Evolutionary conservation across 192 early-diverging fungal species (phyloP).

Genomic region (Podila verticillata): DNA sequence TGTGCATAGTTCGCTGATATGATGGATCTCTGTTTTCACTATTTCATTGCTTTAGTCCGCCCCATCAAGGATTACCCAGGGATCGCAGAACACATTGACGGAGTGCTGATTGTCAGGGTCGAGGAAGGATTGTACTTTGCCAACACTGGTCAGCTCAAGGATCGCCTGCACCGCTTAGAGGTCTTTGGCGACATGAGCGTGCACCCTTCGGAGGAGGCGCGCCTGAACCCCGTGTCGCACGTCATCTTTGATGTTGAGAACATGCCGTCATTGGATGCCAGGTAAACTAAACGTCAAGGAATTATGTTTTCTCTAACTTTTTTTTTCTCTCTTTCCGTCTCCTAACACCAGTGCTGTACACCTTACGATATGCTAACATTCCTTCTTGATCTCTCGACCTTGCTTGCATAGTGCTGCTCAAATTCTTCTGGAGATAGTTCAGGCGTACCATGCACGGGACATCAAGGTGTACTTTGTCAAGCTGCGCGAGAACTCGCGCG

Average conservation of each 20-base stretch:
- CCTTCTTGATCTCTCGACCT: neutral
- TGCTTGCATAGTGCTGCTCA: conserved; percentile 59
- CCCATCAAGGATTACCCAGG: conserved; percentile 70
- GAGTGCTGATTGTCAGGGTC: conserved; percentile 87
- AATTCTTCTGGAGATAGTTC: conserved; percentile 91
- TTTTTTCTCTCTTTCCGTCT: neutral
- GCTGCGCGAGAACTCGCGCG: conserved; percentile 75
- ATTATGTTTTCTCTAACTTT: neutral
- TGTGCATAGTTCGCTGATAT: too few relatives aligned
- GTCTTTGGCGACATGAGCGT: conserved; percentile 93
- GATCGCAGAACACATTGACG: conserved; percentile 80
- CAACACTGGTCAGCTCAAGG: conserved; percentile 96
- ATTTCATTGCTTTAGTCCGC: conserved; percentile 65
- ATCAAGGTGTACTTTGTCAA: conserved; percentile 95
- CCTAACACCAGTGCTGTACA: neutral
- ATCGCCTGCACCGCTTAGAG: conserved; percentile 92
- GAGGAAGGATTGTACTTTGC: conserved; percentile 98
- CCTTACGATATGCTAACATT: neutral
- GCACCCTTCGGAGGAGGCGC: conserved; percentile 93
- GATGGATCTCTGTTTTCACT: neutral
- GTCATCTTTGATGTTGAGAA: conserved; percentile 94
- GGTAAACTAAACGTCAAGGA: conserved; percentile 61
- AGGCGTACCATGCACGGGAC: conserved; percentile 79
- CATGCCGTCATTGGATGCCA: conserved; percentile 92
- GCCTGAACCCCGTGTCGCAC: conserved; percentile 74